phyloP scores from a whole-genome alignment of 2,329 filamentous ascomycete genomes.

The Alternaria brassicae region DNA sequence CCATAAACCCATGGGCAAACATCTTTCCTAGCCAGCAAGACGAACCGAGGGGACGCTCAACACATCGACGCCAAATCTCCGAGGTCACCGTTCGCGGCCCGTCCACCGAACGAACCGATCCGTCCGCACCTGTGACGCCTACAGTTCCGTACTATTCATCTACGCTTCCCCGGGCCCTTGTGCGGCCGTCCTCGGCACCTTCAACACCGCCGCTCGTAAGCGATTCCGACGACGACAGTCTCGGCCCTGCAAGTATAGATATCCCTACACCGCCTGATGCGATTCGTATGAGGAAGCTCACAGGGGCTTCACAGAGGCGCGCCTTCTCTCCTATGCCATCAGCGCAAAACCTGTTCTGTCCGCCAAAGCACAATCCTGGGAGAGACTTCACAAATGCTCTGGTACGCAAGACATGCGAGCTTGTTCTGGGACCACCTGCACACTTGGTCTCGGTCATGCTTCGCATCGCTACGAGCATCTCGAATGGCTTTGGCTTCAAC shows the following conservation, averaged over 20 bases:
- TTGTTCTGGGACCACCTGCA: conserved; percentile 80
- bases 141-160: conserved; percentile 26
- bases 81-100: conserved; percentile 45
- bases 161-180: conserved; percentile 27
- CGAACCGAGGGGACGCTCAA: conserved; percentile 36
- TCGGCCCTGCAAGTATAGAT: conserved; percentile 50
- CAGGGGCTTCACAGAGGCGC: conserved; percentile 63
- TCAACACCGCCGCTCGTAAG: conserved; percentile 55
- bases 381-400: conserved; percentile 61
- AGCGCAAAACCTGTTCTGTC: conserved; percentile 69
- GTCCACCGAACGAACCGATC: conserved; percentile 23
- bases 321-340: conserved; percentile 72
- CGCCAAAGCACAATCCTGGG: conserved; percentile 51
- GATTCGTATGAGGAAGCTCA: conserved; percentile 51
- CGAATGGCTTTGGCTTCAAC: conserved; percentile 53
- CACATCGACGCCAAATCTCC: conserved; percentile 47
- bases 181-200: conserved; percentile 45
- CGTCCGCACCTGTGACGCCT: conserved; percentile 31
- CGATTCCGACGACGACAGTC: conserved; percentile 54
- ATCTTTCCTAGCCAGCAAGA: conserved; percentile 17
- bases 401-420: conserved; percentile 76
- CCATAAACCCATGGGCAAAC: conserved; percentile 40
- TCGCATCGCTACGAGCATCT: conserved; percentile 78
- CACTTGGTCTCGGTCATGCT: conserved; percentile 81
- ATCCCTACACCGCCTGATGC: conserved; percentile 51